Base-by-base conservation (phyloP, 2,329 filamentous ascomycete species). In the Hymenoscyphus repandus region DNA sequence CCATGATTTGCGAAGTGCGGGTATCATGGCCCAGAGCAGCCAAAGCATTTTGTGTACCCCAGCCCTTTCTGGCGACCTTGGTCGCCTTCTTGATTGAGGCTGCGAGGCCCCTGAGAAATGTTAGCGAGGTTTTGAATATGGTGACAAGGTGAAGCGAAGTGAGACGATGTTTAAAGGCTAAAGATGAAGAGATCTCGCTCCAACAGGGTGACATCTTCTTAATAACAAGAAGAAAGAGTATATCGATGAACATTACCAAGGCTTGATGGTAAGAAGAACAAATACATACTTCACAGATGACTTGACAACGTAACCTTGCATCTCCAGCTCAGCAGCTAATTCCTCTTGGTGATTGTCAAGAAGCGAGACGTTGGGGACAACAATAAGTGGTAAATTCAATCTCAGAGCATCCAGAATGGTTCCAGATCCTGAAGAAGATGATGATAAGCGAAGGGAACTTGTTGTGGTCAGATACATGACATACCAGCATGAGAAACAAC, bases 271-370 rank as follows among this genome's bases (percentile, higher is more conserved):
- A 27, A 27, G 22, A n/a, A 4, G 22, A 27, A 27, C 22, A 27
- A 27, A 27, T 7, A 47, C 58, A 49, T 59, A 64, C 63, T 48
- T 45, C 17, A 54, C 52, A 36, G 57, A 46, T 17, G 58, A 56
- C 41, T 61, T 61, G 5, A 91, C 75, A 2, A 89, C 82, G 69
- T 95, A 95, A 20, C 86, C 85, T 58, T 89, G 80, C 20, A 75
- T 72, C 31, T 86, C 80, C 50, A 97, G 77, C 58, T 88, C 84
- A 45, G 83, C 75, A 0, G 92, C 92, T 49, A 99, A 78, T 67
- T 97, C 90, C 17, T 82, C 78, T 69, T 99, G 93, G 66, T 99
- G 93, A 62, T 99, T 92, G 64, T 95, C 84, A 61, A 96, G 78
- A 0, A 99, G 78, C 6, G 75, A 74, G 1, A 82, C 77, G 67